Evolutionary conservation across 179 eudicot genomes (phyloP), one percentile per base, ranked within the genome.

Genomic region (Spergularia azorica): DNA sequence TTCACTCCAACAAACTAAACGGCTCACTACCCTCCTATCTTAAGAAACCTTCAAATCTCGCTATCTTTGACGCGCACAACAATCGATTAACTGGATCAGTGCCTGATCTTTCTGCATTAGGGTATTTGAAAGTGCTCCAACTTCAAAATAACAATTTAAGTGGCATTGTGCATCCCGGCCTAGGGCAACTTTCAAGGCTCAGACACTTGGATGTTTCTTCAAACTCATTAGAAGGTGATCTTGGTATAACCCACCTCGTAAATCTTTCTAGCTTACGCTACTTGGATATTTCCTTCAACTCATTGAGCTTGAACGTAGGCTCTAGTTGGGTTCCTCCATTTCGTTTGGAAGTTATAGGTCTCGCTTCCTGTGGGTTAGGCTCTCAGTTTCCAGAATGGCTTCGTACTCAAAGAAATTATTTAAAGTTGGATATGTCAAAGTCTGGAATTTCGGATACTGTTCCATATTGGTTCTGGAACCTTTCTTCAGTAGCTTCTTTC

Each of bases 391-490:
- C 89, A 11, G 3, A n/a, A 17, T 86, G 87, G 89, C 76, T 86
- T 63, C 62, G 57, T 61, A 82, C 73, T 11, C 87, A 82, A 32
- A 76, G 9, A 16, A 20, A 26, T 10, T 63, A 71, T 71, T 20
- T 17, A 2, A 9, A 20, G 7, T 79, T 86, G 48, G 89, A 86
- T 75, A 63, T 82, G 50, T 84, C 89, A 16, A 50, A 21, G 72
- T 54, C 83, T 9, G 69, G 77, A 54, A 84, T 86, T 36, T 79
- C 78, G 1, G 84, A 73, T 59, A 52, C 20, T 18, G 66, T 79
- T n/a, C 89, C 89, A 20, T 46, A 36, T 21, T 85, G 86, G 83
- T 82, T 85, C 36, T 88, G 89, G 88, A 77, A 80, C 56, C 58
- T 72, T 13, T 73, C 83, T 26, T 17, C 71, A 4, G 8, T 15